A percentile compares a stretch with the other conserved stretches of the same genome.
phyloP scores from a whole-genome alignment of 1,139 yeast genomes.

The Debaryomycetaceae sp. region DNA sequence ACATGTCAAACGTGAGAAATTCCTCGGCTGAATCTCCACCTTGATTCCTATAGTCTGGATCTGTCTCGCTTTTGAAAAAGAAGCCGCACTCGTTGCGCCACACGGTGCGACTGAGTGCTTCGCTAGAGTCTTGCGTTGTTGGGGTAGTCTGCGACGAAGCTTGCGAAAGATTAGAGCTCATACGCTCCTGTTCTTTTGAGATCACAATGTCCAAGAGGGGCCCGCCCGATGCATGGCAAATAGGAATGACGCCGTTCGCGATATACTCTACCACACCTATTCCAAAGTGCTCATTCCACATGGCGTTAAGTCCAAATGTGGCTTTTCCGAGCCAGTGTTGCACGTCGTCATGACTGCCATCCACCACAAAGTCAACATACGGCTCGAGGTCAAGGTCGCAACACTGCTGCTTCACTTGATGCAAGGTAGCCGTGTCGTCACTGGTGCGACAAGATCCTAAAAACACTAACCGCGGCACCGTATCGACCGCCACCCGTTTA shows the following conservation, averaged over 20 bases:
- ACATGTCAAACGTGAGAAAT: constrained; percentile 9
- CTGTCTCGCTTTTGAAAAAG: constrained; percentile 49
- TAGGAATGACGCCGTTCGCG: constrained; percentile 77
- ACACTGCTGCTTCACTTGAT: constrained; percentile 35
- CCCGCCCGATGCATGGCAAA: constrained; percentile 92
- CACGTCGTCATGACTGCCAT: constrained; percentile 63
- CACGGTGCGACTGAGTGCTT: constrained; percentile 3
- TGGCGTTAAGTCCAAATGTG: constrained; percentile 79
- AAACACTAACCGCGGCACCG: constrained; percentile 47
- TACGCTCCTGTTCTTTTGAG: constrained; percentile 7
- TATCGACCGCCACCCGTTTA: constrained; percentile 10
- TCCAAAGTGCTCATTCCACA: constrained; percentile 99
- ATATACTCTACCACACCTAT: constrained; percentile 93
- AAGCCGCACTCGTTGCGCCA: constrained; percentile 52
- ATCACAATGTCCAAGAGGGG: constrained; percentile 77
- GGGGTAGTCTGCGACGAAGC: not conserved
- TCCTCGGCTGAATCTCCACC: constrained; percentile 2
- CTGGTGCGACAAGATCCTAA: constrained; percentile 78
- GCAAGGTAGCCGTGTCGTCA: constrained; percentile 54
- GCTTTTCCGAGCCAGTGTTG: constrained; percentile 44
- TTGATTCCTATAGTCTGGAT: constrained; percentile 51
- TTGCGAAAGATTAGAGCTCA: not conserved
- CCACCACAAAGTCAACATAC: constrained; percentile 57
- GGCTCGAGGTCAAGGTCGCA: constrained; percentile 34
- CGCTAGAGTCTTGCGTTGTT: not conserved